Evolutionary conservation across 139 green algal genomes (phyloP), one percentile per base, ranked within the genome.

Genomic region (Micractinium sp.): DNA sequence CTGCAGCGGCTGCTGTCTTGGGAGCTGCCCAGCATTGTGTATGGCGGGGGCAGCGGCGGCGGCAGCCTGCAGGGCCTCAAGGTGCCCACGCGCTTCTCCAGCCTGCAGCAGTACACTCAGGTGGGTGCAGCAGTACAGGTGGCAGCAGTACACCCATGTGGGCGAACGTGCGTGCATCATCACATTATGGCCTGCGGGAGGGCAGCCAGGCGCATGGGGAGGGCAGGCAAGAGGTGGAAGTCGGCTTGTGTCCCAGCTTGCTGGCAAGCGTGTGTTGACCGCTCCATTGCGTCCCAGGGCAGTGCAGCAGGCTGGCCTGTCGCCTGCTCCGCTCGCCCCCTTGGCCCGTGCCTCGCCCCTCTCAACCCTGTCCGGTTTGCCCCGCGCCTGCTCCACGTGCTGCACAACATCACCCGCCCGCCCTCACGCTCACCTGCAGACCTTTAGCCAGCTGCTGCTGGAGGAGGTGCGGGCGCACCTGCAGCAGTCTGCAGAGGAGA

Each of bases 381-480:
- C 13, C 29, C 3, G 29, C 36, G 27, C 63, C 63, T 71, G 63
- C 69, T 16, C 25, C 29, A 23, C 29, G 3, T 76, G 29, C 27
- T 27, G 27, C 3, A 20, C 69, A 74, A 29, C 69, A 16, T 27
- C 19, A 38, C 63, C 63, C 1, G 25, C 14, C 31, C 29, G 71
- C 71, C 18, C 71, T 22, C 31, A 0, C 71, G 1, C 36, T 53
- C 25, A n/a, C 74, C 4, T 36, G 66, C 82, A 85, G n/a, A 82
- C 87, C 3, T 95, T 94, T 88, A 90, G 81, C 36, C 75, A 71
- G 15, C 87, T 95, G 38, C 87, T 95, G 39, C 61, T 95, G 16
- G 94, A 95, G 78, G 94, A 96, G 92, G 87, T 96, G 31, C 87
- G 90, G 18, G 91, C 94, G 0, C 75, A 87, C 27, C 73, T 95